Percentiles rank a stretch among this genome's conserved stretches.
Evolutionary conservation across 179 eudicot species (phyloP).

Genomic region (Silene coronaria): DNA sequence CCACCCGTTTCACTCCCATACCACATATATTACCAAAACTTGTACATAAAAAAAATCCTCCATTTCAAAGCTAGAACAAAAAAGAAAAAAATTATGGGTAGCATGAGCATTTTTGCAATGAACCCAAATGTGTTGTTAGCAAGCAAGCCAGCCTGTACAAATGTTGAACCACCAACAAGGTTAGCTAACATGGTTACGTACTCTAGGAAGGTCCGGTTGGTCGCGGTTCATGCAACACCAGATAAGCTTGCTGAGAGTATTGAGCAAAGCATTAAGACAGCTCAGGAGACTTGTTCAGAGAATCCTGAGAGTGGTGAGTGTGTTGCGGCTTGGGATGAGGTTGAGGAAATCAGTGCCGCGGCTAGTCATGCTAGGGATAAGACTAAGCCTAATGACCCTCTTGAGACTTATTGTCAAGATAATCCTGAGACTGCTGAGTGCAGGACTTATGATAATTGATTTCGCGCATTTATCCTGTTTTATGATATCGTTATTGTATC

Average conservation of each 20-base stretch:
- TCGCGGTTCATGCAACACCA: slow-evolving; percentile 43
- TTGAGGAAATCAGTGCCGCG: slow-evolving; percentile 95
- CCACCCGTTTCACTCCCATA: too few relatives aligned
- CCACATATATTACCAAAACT: background rate
- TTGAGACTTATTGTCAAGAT: slow-evolving; percentile 76
- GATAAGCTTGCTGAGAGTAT: slow-evolving; percentile 60
- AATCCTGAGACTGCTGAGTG: slow-evolving; percentile 93
- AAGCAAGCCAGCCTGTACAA: slow-evolving; percentile 1
- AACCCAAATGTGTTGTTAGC: slow-evolving; percentile 19
- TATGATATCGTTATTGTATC: background rate
- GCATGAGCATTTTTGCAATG: slow-evolving; percentile 26
- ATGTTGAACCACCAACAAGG: slow-evolving; percentile 31
- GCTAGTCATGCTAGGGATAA: slow-evolving; percentile 88
- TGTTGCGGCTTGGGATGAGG: slow-evolving; percentile 93
- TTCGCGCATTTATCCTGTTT: background rate
- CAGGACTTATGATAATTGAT: slow-evolving; percentile 74
- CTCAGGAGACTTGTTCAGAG: slow-evolving; percentile 67
- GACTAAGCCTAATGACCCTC: slow-evolving; percentile 56
- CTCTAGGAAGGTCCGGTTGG: slow-evolving; percentile 16
- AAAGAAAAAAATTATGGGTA: slow-evolving; percentile 16
- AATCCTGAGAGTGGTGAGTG: slow-evolving; percentile 84
- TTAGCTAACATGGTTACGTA: slow-evolving; percentile 30
- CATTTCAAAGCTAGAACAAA: background rate
- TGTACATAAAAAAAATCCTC: background rate
- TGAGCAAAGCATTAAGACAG: slow-evolving; percentile 67